Base-by-base conservation (phyloP, 176 grass and related monocot genomes). In the Musa acuminata region DNA sequence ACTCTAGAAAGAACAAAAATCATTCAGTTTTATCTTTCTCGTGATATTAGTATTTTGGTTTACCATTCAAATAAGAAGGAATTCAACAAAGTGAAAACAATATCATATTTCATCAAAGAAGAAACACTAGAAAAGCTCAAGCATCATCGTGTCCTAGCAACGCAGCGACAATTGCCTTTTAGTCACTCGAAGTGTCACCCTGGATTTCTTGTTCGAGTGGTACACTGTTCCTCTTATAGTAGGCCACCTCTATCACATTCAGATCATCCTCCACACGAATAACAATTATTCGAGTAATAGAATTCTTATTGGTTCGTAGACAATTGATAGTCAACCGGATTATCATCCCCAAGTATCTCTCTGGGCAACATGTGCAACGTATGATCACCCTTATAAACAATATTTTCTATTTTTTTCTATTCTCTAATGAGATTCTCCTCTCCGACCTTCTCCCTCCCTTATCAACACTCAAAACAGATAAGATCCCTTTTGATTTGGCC, bases 141-240 rank as follows among this genome's bases (percentile, higher is more conserved):
- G 52, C 57, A 86, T 77, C 79, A 80, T 84, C 86, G 13, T 83
- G 79, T 17, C 90, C 95, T 43, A 99, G 25, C 13, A 99, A 81
- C 24, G 90, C 82, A 19, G 89, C 80, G 13, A 99, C 81, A 1
- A 99, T 87, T 6, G 79, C 83, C 74, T 91, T 84, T 9, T 99
- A 94, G 62, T 94, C 88, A 70, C 91, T 89, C 52, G 80, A 83
- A 10, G 90, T 94, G 94, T 90, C 63, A 84, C 87, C 14, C 85
- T 77, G 0, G 22, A 99, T 77, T 20, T 86, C 91, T 2, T 54
- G 64, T 13, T 87, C 90, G 48, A 99, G 69, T 0, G 88, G 88
- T 49, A 84, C 78, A 19, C 90, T 99, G 84, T 88, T 99, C 25
- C 95, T 87, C 82, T 91, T 94, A 72, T 84, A 75, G 82, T 94